Evolutionary conservation across 495 filamentous ascomycete genomes (phyloP).

Genomic region (Hypomontagnella submonticulosa): DNA sequence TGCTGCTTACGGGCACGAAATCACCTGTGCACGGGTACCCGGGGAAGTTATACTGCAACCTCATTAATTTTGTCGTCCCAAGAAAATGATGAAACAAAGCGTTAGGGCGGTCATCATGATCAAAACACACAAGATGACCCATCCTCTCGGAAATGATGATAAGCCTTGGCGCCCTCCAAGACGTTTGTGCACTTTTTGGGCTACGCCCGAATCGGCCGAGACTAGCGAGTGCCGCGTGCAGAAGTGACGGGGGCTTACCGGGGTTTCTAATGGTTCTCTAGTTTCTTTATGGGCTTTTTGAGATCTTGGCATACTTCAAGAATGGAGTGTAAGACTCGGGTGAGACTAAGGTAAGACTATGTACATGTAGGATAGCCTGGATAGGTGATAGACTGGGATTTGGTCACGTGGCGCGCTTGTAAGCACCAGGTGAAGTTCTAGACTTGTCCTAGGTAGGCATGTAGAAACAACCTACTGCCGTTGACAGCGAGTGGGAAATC

Average conservation of each 20-base stretch:
- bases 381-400: constrained; percentile 20
- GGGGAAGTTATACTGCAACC: constrained; percentile 26
- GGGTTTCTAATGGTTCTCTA: not conserved
- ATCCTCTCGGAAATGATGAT: constrained; percentile 44
- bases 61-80: constrained; percentile 34
- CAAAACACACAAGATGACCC: constrained; percentile 33
- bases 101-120: constrained; percentile 12
- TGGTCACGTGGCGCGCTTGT: constrained; percentile 36
- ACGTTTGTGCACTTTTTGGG: constrained; percentile 5
- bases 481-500: constrained; percentile 28
- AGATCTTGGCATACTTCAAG: constrained; percentile 10
- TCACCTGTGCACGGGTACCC: not conserved
- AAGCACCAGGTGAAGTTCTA: constrained; percentile 32
- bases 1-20: constrained; percentile 17
- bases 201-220: constrained; percentile 42
- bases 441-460: constrained; percentile 44
- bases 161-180: constrained; percentile 39
- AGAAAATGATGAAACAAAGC: constrained; percentile 31
- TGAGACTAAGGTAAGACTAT: constrained; percentile 1
- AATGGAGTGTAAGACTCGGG: constrained; percentile 17
- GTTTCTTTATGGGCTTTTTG: not conserved
- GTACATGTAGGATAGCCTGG: too few species aligned
- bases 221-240: constrained; percentile 28
- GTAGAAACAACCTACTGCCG: constrained; percentile 24
- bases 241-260: not conserved